Evolutionary conservation across 441 rosid species (phyloP), one percentile per base, ranked within the genome.

Genomic region (Populus tomentosa): DNA sequence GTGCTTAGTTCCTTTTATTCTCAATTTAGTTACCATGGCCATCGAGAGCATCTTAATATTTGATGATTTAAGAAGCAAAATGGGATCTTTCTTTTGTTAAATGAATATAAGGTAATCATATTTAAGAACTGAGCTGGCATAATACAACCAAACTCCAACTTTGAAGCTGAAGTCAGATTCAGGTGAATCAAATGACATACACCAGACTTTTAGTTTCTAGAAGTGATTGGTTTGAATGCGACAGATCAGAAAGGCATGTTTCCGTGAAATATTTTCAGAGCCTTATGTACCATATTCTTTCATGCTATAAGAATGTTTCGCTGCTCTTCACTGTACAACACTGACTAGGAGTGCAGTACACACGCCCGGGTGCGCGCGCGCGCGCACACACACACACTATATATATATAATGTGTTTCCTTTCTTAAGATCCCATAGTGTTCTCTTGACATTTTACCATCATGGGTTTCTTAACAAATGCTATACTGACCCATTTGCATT

Each of bases 181-280:
- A 13, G 23, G 53, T 73, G 35, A n/a, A 11, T 21, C 30, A 75
- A 28, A 66, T 75, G 68, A 69, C 28, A 59, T 35, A 32, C 6
- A 18, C 11, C 13, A 9, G 61, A 32, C 8, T 53, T 75, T 40
- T 14, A 14, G 65, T 23, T 53, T 56, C 26, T 76, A 18, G 26
- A 23, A 69, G 23, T 32, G 21, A 70, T 75, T 75, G 4, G 38
- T 10, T 1, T 11, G 4, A 16, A 61, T 63, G 40, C 38, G 69
- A 26, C n/a, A 46, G 20, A 28, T 63, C 13, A 67, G 72, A 63
- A 75, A 53, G 10, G 59, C 72, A 72, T 67, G 56, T 79, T n/a
- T 4, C 59, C 18, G 70, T n/a, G 28, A 5, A 63, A 35, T 53
- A 67, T 36, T 72, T 24, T 36, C 1, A 23, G 28, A n/a, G 70